Evolutionary conservation across 768 basidiomycete genomes (phyloP).

Genomic region (Tephrocybe sp.): DNA sequence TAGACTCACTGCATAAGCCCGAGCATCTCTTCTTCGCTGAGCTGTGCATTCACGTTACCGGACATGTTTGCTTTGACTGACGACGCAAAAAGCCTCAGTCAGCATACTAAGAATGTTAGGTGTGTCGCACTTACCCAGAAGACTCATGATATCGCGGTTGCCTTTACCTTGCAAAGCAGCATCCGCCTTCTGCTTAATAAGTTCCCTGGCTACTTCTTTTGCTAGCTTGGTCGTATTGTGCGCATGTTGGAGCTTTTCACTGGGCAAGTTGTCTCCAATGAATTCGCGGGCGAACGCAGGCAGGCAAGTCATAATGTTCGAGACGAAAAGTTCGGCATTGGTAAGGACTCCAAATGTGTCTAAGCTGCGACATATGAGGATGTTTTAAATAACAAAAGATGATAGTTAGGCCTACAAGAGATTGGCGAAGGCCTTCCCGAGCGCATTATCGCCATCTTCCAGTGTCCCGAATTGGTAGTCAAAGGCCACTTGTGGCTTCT

Average conservation of each 20-base stretch:
- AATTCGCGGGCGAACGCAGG: conserved; percentile 32
- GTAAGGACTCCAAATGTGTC: conserved; percentile 31
- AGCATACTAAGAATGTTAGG: background rate
- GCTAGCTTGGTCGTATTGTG: conserved; percentile 30
- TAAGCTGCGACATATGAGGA: conserved; percentile 15
- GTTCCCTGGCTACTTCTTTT: conserved; percentile 31
- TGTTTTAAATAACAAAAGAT: background rate
- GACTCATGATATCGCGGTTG: conserved; percentile 36
- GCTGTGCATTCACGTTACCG: conserved; percentile 38
- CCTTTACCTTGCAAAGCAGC: conserved; percentile 31
- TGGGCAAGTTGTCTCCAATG: conserved; percentile 29
- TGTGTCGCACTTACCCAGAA: conserved; percentile 33
- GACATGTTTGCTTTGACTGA: conserved; percentile 57
- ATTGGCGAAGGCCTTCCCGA: conserved; percentile 38
- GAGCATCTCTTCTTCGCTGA: conserved; percentile 50
- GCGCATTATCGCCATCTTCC: conserved; percentile 34
- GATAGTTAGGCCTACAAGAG: conserved; percentile 30
- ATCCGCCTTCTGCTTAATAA: conserved; percentile 35
- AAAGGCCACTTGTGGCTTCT: conserved; percentile 39
- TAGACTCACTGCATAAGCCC: conserved; percentile 51
- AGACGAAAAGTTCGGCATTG: conserved; percentile 29
- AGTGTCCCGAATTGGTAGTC: conserved; percentile 46
- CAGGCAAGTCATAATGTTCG: conserved; percentile 27
- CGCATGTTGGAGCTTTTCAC: conserved; percentile 29
- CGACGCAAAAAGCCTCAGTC: background rate